Conservation (phyloP, 1,139 yeast species). For the Suhomyces kunorum region DNA sequence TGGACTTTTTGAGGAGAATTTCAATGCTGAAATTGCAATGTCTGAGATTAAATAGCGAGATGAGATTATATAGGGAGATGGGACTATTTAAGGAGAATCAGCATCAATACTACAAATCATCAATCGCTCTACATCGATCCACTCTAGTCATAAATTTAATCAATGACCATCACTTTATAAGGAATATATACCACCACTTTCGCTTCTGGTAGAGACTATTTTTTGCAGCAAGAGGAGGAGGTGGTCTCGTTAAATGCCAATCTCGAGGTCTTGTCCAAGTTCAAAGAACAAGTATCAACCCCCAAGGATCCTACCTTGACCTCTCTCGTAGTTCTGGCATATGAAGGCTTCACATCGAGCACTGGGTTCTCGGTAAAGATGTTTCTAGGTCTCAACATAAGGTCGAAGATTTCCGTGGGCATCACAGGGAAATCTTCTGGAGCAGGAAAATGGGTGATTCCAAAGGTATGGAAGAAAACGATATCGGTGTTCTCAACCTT, state of each 20-base stretch:
- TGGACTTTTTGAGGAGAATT: no score
- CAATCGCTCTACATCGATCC: no score
- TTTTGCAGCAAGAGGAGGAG: constrained; percentile 1
- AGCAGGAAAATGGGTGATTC: constrained; percentile 83
- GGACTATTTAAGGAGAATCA: no score
- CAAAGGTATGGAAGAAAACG: constrained; percentile 76
- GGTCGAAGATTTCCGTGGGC: constrained; percentile 81
- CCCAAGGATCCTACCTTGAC: constrained; percentile 46
- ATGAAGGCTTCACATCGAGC: constrained; percentile 71
- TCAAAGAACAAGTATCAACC: constrained; percentile 38
- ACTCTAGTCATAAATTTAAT: no score
- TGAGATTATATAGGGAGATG: no score
- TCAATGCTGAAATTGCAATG: no score
- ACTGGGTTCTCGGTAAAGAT: constrained; percentile 77
- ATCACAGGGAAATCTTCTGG: constrained; percentile 89
- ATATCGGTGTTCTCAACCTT: constrained; percentile 68
- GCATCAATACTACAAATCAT: no score
- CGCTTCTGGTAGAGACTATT: background rate
- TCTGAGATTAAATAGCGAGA: no score
- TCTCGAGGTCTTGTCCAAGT: constrained; percentile 43
- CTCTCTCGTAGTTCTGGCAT: constrained; percentile 62
- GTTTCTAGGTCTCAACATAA: constrained; percentile 76
- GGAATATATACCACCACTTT: no score
- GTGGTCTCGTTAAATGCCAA: constrained; percentile 33
- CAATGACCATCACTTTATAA: no score